These are phyloP conservation scores for Medicago arabica DNA, from an alignment of 306 rosid genomes.

Conservation along the genomic window DNA sequence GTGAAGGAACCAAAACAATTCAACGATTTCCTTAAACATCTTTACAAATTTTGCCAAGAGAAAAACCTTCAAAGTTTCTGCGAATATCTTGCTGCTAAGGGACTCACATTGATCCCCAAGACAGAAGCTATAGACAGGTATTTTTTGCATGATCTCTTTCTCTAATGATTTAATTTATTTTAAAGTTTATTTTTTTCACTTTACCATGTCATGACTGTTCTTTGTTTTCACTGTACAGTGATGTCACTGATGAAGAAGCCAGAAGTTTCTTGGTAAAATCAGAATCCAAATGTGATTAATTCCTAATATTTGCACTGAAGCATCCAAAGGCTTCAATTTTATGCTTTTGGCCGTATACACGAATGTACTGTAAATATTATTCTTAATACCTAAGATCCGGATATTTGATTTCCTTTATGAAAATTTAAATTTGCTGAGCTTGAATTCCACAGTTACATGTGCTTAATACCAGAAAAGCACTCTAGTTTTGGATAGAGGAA, in stretches of 20 bases:
- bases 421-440: not conserved
- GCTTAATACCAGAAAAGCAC: not conserved
- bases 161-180: slow-evolving; percentile 24
- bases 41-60: slow-evolving; percentile 67
- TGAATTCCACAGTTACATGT: not conserved
- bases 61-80: slow-evolving; percentile 60
- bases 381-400: not conserved
- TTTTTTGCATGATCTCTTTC: not conserved
- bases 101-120: slow-evolving; percentile 71
- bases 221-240: slow-evolving; percentile 58
- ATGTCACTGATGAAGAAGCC: slow-evolving; percentile 80
- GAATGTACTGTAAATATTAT: slow-evolving; percentile 18
- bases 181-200: not conserved
- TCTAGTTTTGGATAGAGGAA: not conserved
- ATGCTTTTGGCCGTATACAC: not conserved
- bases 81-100: slow-evolving; percentile 65
- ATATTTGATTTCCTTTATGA: not conserved
- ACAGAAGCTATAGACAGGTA: slow-evolving; percentile 88
- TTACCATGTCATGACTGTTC: slow-evolving; percentile 25
- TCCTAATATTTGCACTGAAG: slow-evolving; percentile 24
- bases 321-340: not conserved
- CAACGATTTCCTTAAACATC: slow-evolving; percentile 69
- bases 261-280: slow-evolving; percentile 66
- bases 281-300: slow-evolving; percentile 51
- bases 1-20: slow-evolving; percentile 87